Evolutionary conservation across 495 filamentous ascomycete species (phyloP), one percentile per base, ranked within the genome.

Genomic region (Rusavskia elegans): DNA sequence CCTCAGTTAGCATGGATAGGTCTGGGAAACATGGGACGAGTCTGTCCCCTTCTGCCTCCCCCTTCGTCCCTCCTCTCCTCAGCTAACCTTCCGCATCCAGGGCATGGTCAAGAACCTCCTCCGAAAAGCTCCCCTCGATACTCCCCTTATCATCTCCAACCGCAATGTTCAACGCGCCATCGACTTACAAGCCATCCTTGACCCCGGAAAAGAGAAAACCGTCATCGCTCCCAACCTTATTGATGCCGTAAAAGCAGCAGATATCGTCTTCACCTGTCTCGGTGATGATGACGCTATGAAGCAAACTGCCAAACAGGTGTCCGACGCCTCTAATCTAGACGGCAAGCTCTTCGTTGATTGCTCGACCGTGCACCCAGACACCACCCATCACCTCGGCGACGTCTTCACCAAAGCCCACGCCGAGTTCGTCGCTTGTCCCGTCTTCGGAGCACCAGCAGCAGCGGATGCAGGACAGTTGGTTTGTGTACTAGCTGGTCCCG

Each of bases 11-110:
- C 89, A 60, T 95, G 83, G 81, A 84, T 94, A 51, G 89, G 89
- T 49, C 71, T 95, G 50, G 89, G 89, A 9, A 95, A 95, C 65
- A 94, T 95, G 77, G 89, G 89, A 55, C 73, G 84, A 53, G 87
- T 89, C 71, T 70, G 79, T 71, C 37, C 1, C 23, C 36, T 57
- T 50, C 14, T 30, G 21, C 44, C 9, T 35, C 16, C 45, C 38
- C 32, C 13, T 7, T 35, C 32, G 1, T 35, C 13, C 6, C 32
- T 42, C n/a, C 39, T 19, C 2, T 42, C n/a, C 39, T 42, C n/a
- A 50, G 41, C 42, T 50, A 14, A 38, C 41, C 25, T 49, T 8
- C 32, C 32, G 13, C 13, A 35, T 1, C 5, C 64, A 92, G 84
- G 88, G 86, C 53, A 95, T 95, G 87, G 74, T 71, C 65, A 82